These are phyloP conservation scores for Telfairia occidentalis DNA, from an alignment of 331 rosid species.

Conservation along the genomic window DNA sequence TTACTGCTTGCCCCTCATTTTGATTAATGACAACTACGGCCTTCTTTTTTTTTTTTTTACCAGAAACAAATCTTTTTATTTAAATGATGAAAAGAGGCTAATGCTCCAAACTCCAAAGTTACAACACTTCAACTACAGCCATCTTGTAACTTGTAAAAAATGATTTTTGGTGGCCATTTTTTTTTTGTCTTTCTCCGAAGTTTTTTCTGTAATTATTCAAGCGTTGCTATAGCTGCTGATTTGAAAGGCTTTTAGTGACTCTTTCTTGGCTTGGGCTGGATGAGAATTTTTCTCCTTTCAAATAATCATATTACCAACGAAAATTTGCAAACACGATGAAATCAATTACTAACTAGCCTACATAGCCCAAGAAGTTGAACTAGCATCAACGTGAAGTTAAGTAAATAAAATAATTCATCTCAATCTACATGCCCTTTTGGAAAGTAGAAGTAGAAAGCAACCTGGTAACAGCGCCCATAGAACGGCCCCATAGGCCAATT, in stretches of 20 bases:
- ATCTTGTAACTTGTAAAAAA: too few relatives aligned
- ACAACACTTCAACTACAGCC: too few relatives aligned
- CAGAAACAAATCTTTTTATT: too few relatives aligned
- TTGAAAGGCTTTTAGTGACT: not conserved
- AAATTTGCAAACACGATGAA: not conserved
- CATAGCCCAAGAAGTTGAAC: not conserved
- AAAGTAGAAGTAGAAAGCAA: conserved; percentile 26
- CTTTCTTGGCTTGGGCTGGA: not conserved
- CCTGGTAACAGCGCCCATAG: conserved; percentile 99
- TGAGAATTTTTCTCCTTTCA: not conserved
- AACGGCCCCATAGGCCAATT: conserved; percentile 99
- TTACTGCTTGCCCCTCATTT: too few relatives aligned
- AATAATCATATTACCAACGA: not conserved
- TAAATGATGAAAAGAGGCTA: too few relatives aligned
- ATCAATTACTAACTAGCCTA: not conserved
- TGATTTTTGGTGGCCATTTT: too few relatives aligned
- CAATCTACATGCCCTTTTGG: conserved; percentile 10
- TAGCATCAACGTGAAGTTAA: not conserved
- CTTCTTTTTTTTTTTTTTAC: too few relatives aligned
- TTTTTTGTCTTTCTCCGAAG: too few relatives aligned
- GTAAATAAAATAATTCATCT: not conserved
- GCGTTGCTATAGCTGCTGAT: too few relatives aligned
- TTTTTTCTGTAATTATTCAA: too few relatives aligned
- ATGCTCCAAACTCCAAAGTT: too few relatives aligned
- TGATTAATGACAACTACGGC: too few relatives aligned